Evolutionary conservation across 2,329 filamentous ascomycete genomes (phyloP), one percentile per base, ranked within the genome.

Genomic region (Cucurbitaria berberidis): DNA sequence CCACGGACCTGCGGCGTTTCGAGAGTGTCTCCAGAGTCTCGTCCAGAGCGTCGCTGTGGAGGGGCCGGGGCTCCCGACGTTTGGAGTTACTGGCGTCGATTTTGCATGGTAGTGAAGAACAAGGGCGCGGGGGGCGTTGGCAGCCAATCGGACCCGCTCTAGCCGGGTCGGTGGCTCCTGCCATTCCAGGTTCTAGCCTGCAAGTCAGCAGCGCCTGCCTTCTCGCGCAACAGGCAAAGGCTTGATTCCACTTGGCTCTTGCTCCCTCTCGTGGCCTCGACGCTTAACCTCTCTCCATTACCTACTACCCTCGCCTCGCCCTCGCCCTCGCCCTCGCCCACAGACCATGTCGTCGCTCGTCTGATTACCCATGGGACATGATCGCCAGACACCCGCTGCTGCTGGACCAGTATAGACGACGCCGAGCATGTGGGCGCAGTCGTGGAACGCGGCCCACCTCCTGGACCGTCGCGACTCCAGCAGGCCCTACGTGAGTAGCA

Each of bases 331-430:
- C 5, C 30, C 5, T 16, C 15, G 43, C 53, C 45, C 51, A 26
- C 38, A 48, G 43, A 49, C 58, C 60, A 60, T 66, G 62, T 53
- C 54, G 62, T 53, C 54, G 48, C 55, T 43, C 54, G 46, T 59
- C 62, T 65, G 61, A 66, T 55, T 41, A 48, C 51, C 60, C 41
- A 74, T 74, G 70, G 66, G 68, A 66, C 50, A 40, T 48, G 58
- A 44, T 51, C 51, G 46, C 57, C 53, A 55, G 51, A 52, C 59
- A 42, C 57, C 53, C 51, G 59, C 62, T 63, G 68, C 67, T 69
- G 70, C 70, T 71, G 70, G 69, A 68, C 48, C 68, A 65, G 65
- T 66, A 69, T 73, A 73, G 59, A 57, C 38, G 59, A 57, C 38
- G 43, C 48, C 68, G 54, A 71, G 53, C 50, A 74, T 74, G 72